Percentiles rank a stretch among this genome's conserved stretches.
These are phyloP conservation scores for Bassia scoparia DNA, from an alignment of 148 eudicot genomes.

Conservation along the genomic window DNA sequence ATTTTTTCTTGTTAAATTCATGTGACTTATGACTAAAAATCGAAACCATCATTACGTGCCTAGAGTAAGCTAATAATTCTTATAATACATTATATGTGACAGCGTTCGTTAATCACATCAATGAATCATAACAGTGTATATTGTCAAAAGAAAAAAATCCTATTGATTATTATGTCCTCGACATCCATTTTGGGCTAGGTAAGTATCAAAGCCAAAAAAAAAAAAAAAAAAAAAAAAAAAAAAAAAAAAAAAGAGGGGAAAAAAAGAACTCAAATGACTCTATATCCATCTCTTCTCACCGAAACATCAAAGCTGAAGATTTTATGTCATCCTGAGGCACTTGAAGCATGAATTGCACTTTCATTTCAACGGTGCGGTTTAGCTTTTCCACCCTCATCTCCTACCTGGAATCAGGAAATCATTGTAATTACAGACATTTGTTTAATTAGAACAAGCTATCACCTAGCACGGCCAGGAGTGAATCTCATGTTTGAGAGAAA, in stretches of 20 bases:
- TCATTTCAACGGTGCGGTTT: constrained; percentile 81
- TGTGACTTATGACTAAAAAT: no score
- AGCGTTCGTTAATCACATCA: background rate
- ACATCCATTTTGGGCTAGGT: constrained; percentile 2
- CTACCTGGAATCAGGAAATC: constrained; percentile 46
- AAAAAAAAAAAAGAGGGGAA: no score
- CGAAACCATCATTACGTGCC: no score
- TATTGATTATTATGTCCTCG: constrained; percentile 1
- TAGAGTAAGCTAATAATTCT: no score
- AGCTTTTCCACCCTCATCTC: constrained; percentile 82
- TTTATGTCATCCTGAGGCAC: constrained; percentile 86
- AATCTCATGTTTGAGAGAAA: background rate
- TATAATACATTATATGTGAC: constrained; percentile 1
- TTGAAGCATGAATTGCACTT: constrained; percentile 93
- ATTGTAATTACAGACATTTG: background rate
- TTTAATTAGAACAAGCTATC: background rate
- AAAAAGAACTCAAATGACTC: constrained; percentile 3
- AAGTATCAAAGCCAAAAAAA: background rate
- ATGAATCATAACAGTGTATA: constrained; percentile 14
- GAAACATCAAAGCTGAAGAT: constrained; percentile 75
- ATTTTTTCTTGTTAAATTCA: no score
- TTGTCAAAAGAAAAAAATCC: constrained; percentile 15
- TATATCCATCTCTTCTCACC: constrained; percentile 89
- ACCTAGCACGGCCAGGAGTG: background rate
- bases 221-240: background rate